phyloP scores from a whole-genome alignment of 768 basidiomycete genomes.

The Lactifluus pinguis region DNA sequence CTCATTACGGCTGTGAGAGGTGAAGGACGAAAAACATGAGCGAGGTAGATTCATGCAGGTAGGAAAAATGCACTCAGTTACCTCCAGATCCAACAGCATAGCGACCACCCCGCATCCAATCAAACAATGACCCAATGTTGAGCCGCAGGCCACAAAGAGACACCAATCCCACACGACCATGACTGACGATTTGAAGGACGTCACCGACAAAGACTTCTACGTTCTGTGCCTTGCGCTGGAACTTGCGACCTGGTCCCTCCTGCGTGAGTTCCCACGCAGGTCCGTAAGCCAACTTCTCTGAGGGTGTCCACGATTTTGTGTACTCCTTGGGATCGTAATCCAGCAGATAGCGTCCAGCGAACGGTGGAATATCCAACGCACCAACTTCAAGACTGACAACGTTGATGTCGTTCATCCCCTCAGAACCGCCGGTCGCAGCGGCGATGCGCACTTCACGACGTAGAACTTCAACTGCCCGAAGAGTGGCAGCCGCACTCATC shows the following conservation, averaged over 20 bases:
- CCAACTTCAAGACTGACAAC: constrained; percentile 73
- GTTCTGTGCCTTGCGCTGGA: constrained; percentile 46
- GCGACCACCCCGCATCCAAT: constrained; percentile 57
- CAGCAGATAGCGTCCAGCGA: constrained; percentile 26
- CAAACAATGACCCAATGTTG: constrained; percentile 38
- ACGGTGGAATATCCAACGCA: constrained; percentile 29
- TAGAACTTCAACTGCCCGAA: constrained; percentile 64
- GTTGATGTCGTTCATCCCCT: constrained; percentile 56
- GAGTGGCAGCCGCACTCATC: constrained; percentile 68
- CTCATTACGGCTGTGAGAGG: constrained; percentile 53
- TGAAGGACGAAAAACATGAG: constrained; percentile 1
- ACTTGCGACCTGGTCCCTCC: constrained; percentile 32
- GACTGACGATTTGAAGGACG: constrained; percentile 51
- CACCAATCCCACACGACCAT: constrained; percentile 37
- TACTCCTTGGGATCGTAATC: constrained; percentile 27
- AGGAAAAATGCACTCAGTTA: constrained; percentile 27
- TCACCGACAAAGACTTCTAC: constrained; percentile 48
- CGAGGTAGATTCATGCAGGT: not conserved
- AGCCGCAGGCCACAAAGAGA: constrained; percentile 38
- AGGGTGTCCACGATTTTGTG: constrained; percentile 67
- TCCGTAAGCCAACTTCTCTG: constrained; percentile 66
- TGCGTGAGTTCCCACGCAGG: constrained; percentile 51
- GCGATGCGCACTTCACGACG: constrained; percentile 62
- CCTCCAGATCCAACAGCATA: constrained; percentile 76
- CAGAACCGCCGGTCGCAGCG: constrained; percentile 42